These are phyloP conservation scores for Naumovozyma castellii DNA, from an alignment of 805 yeast genomes.

Conservation along the genomic window DNA sequence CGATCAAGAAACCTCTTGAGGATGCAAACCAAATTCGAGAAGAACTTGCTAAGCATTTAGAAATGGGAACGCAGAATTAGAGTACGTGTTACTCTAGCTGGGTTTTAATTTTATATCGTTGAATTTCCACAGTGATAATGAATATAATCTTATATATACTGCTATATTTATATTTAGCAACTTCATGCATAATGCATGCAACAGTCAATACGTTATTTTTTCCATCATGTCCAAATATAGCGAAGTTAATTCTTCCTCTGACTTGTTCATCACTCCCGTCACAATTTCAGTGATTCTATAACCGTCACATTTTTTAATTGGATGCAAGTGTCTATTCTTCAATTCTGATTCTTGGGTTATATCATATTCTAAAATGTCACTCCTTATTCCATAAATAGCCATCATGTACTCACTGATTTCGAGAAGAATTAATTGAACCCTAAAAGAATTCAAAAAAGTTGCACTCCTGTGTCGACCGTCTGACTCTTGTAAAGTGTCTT, in stretches of 20 bases:
- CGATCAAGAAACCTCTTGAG: too few relatives aligned
- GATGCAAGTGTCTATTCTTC: conserved; percentile 7
- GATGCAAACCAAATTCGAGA: too few relatives aligned
- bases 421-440: conserved; percentile 9
- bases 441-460: conserved; percentile 5
- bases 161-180: too few relatives aligned
- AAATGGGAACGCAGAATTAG: too few relatives aligned
- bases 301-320: not conserved
- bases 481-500: conserved; percentile 9
- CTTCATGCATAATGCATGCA: not conserved
- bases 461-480: not conserved
- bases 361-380: conserved; percentile 8
- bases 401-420: conserved; percentile 8
- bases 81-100: too few relatives aligned
- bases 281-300: not conserved
- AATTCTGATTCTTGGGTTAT: conserved; percentile 11
- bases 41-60: too few relatives aligned
- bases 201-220: too few relatives aligned
- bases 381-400: conserved; percentile 11
- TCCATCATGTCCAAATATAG: not conserved
- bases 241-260: not conserved
- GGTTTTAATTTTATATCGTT: too few relatives aligned
- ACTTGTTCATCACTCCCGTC: not conserved
- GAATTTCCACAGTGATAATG: too few relatives aligned
- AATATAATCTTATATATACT: too few relatives aligned